These are phyloP conservation scores for Candida sonorensis DNA, from an alignment of 805 yeast genomes.

Conservation along the genomic window DNA sequence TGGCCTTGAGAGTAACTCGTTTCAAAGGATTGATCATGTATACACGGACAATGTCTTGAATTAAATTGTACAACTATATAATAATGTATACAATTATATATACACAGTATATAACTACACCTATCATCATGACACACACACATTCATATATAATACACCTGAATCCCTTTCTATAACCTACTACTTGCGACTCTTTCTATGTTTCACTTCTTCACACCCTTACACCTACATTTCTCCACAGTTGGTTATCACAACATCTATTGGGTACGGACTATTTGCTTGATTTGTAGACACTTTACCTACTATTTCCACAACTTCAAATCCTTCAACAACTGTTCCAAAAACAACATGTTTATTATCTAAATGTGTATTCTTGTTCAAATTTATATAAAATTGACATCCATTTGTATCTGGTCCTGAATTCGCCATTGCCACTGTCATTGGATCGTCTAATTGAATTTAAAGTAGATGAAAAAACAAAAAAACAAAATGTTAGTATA, in stretches of 20 bases:
- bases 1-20: too few species aligned
- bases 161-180: too few species aligned
- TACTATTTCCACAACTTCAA: constrained; percentile 25
- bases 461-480: too few species aligned
- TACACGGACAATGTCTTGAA: too few species aligned
- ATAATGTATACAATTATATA: too few species aligned
- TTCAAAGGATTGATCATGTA: too few species aligned
- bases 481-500: too few species aligned
- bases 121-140: too few species aligned
- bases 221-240: constrained; percentile 19
- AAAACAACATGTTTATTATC: constrained; percentile 45
- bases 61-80: too few species aligned
- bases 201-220: not conserved
- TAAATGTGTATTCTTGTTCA: constrained; percentile 28
- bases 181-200: too few species aligned
- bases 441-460: constrained; percentile 15
- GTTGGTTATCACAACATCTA: constrained; percentile 14
- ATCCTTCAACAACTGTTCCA: constrained; percentile 41
- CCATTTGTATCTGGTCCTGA: constrained; percentile 41
- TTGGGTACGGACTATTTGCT: constrained; percentile 13
- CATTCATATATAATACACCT: too few species aligned
- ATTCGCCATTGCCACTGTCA: constrained; percentile 33
- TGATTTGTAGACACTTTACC: constrained; percentile 18
- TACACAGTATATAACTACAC: too few species aligned
- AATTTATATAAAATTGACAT: constrained; percentile 38